Percentiles rank a stretch among this genome's conserved stretches.
These are phyloP conservation scores for Ailanthus altissimus DNA, from an alignment of 345 rosid genomes.

Conservation along the genomic window DNA sequence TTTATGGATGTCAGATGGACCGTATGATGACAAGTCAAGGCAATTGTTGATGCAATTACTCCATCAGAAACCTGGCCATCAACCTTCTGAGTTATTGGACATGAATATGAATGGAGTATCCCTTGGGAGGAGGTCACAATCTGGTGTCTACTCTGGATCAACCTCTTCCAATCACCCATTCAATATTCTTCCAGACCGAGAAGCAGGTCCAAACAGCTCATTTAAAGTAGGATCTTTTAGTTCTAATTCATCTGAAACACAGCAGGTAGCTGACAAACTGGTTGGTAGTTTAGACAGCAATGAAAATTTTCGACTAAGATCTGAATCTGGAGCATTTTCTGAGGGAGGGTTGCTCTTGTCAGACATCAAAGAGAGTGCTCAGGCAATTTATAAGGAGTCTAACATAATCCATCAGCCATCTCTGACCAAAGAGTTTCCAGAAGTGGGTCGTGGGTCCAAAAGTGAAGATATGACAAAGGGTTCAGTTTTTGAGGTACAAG, in stretches of 20 bases:
- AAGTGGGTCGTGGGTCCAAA: constrained; percentile 34
- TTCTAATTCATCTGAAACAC: constrained; percentile 42
- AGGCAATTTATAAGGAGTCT: constrained; percentile 34
- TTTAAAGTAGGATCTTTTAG: constrained; percentile 48
- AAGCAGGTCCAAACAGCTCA: constrained; percentile 41
- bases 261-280: constrained; percentile 35
- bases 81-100: constrained; percentile 35
- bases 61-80: constrained; percentile 50
- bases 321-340: constrained; percentile 34
- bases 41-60: constrained; percentile 60
- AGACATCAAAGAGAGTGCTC: constrained; percentile 31
- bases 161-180: constrained; percentile 36
- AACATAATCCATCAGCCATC: constrained; percentile 30
- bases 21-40: constrained; percentile 58
- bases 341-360: constrained; percentile 34
- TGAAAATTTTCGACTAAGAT: constrained; percentile 37
- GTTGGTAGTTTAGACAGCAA: constrained; percentile 30
- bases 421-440: constrained; percentile 32
- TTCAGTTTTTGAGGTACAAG: constrained; percentile 41
- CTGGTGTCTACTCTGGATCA: constrained; percentile 40
- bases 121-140: constrained; percentile 37
- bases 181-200: constrained; percentile 39
- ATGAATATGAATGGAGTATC: constrained; percentile 29
- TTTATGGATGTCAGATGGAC: constrained; percentile 60
- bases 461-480: constrained; percentile 34